phyloP scores from a whole-genome alignment of 441 rosid species.

The Populus hybrid region DNA sequence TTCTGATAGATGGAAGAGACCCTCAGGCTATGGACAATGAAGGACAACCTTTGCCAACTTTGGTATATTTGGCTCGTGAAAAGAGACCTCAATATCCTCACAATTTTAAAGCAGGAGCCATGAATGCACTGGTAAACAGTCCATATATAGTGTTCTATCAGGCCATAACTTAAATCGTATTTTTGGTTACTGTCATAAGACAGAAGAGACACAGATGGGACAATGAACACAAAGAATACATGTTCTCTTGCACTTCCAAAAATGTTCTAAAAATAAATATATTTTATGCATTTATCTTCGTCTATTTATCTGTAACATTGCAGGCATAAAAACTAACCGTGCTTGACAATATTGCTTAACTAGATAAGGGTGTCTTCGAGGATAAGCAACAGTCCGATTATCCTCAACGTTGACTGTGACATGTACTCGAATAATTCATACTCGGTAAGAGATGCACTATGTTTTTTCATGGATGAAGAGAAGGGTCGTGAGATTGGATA shows the following conservation, averaged over 20 bases:
- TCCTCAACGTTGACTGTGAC: slow-evolving; percentile 76
- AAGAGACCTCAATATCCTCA: slow-evolving; percentile 61
- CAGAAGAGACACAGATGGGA: no score
- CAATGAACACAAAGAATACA: no score
- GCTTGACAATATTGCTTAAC: background rate
- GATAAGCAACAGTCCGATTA: slow-evolving; percentile 53
- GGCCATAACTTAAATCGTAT: no score
- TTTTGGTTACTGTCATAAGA: no score
- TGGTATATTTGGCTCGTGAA: slow-evolving; percentile 70
- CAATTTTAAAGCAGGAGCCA: slow-evolving; percentile 82
- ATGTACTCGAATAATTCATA: slow-evolving; percentile 69
- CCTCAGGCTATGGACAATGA: slow-evolving; percentile 22
- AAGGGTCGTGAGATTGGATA: slow-evolving; percentile 53
- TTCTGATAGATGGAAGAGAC: slow-evolving; percentile 52
- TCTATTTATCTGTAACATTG: background rate
- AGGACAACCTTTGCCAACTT: slow-evolving; percentile 47
- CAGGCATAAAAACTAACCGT: background rate
- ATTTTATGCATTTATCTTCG: no score
- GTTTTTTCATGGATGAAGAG: slow-evolving; percentile 75
- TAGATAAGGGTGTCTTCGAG: slow-evolving; percentile 65
- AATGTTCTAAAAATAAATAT: no score
- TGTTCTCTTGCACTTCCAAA: no score
- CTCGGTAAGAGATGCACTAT: slow-evolving; percentile 56
- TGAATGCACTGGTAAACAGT: slow-evolving; percentile 64
- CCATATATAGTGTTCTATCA: background rate